Base-by-base conservation (phyloP, 2,329 filamentous ascomycete species). In the Fusarium haematococcum region DNA sequence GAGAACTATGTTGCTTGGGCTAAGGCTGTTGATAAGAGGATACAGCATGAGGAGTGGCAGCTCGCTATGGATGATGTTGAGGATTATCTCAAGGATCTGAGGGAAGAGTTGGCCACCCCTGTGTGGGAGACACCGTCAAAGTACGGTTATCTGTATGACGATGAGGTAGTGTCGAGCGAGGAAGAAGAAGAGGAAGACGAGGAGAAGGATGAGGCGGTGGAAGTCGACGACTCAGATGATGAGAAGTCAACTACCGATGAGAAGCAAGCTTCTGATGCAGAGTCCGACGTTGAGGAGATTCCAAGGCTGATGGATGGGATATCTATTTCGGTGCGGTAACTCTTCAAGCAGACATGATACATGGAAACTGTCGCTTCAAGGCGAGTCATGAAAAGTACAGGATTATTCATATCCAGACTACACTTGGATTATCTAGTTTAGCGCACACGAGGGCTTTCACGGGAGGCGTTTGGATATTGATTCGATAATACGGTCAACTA, bases 1-100 rank as follows among this genome's bases (percentile, higher is more conserved):
- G 13, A 37, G 4, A 14, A 32, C 1, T 7, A 65, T 11, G 54
- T 63, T 3, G 32, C 30, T 6, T 74, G 71, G 70, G 73, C 69
- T 35, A 58, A 61, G 41, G 75, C 67, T 13, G 56, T 75, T 6
- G 57, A 65, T 41, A 67, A 59, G 18, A 62, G 70, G 39, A 23
- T 75, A 14, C 48, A 60, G 13, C 13, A 54, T 5, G 20, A 16
- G 1, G 61, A 71, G 18, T 65, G 61, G 52, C 52, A 61, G 2
- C 5, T 62, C 6, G 72, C 66, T 4, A 9, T 32, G 6, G 58
- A 52, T 16, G 59, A 73, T 39, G 33, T 77, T 14, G 30, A 62
- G 3, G 70, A 57, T 2, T 69, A 57, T 18, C 8, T 75, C 1
- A 9, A 52, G 0, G 74, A 74, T 2, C 23, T 75, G n/a, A 52